phyloP scores from a whole-genome alignment of 148 eudicot species.

The Rhododendron kiyosumense region DNA sequence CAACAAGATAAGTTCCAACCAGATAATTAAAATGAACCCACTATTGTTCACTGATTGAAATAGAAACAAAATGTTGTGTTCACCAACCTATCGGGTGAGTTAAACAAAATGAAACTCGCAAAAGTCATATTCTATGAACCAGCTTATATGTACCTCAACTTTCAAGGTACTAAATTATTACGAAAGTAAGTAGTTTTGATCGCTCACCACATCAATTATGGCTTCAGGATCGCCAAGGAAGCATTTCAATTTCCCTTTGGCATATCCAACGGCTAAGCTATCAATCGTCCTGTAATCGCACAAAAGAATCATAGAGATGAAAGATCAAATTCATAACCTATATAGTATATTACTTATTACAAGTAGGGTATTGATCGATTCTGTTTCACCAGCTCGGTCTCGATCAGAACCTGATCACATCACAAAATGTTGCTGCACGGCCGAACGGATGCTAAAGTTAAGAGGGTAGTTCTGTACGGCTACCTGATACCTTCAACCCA shows the following conservation, averaged over 20 bases:
- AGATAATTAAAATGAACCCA: too few relatives aligned
- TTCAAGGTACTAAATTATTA: neutral
- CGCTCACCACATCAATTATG: conserved; percentile 40
- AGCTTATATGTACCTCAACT: neutral
- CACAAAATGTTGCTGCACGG: neutral
- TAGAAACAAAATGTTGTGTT: neutral
- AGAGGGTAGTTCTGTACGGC: neutral
- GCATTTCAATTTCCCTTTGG: conserved; percentile 54
- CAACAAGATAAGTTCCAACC: neutral
- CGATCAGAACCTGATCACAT: neutral
- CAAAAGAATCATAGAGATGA: neutral
- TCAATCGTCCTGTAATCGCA: conserved; percentile 50
- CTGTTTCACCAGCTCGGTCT: neutral
- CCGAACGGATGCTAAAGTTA: neutral
- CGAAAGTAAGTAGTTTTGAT: neutral
- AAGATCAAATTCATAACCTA: neutral
- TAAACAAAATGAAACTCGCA: neutral
- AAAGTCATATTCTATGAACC: too few relatives aligned
- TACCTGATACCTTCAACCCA: conserved; percentile 94
- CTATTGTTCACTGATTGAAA: too few relatives aligned
- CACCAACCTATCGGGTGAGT: neutral
- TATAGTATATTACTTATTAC: neutral
- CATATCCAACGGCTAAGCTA: conserved; percentile 59
- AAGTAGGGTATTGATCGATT: neutral
- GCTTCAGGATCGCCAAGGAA: conserved; percentile 46